Conservation (phyloP, 768 basidiomycete species). For the Auricularia sp. region DNA sequence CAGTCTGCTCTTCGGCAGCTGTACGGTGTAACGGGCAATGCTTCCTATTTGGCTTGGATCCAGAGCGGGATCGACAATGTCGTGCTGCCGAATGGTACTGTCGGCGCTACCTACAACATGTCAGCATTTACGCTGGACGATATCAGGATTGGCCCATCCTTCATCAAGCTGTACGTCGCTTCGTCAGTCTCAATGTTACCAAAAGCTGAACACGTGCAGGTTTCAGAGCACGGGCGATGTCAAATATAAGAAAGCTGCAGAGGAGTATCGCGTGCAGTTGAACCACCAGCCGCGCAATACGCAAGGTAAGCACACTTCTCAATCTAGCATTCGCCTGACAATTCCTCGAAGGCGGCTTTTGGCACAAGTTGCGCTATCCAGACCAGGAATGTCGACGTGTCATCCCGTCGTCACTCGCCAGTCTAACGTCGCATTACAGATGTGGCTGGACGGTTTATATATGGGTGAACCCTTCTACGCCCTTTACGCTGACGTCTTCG, state of each 20-base stretch:
- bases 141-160: slow-evolving; percentile 31
- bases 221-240: slow-evolving; percentile 25
- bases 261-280: slow-evolving; percentile 30
- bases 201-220: slow-evolving; percentile 13
- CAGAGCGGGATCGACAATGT: slow-evolving; percentile 29
- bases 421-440: neutral
- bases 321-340: slow-evolving; percentile 25
- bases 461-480: slow-evolving; percentile 40
- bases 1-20: slow-evolving; percentile 34
- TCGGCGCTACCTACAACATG: slow-evolving; percentile 31
- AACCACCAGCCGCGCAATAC: slow-evolving; percentile 34
- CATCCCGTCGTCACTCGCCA: no score
- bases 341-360: neutral
- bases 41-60: slow-evolving; percentile 34
- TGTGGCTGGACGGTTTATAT: slow-evolving; percentile 37
- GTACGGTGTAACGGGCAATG: slow-evolving; percentile 32
- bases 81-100: slow-evolving; percentile 29
- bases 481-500: slow-evolving; percentile 28
- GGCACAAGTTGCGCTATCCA: neutral
- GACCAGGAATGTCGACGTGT: neutral
- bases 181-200: neutral
- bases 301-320: slow-evolving; percentile 41
- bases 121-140: slow-evolving; percentile 25
- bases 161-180: slow-evolving; percentile 28
- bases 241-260: slow-evolving; percentile 35